A percentile compares a stretch with the other conserved stretches of the same genome.
These are phyloP conservation scores for Lasiodiplodia citricola DNA, from an alignment of 2,329 filamentous ascomycete species.

Conservation along the genomic window DNA sequence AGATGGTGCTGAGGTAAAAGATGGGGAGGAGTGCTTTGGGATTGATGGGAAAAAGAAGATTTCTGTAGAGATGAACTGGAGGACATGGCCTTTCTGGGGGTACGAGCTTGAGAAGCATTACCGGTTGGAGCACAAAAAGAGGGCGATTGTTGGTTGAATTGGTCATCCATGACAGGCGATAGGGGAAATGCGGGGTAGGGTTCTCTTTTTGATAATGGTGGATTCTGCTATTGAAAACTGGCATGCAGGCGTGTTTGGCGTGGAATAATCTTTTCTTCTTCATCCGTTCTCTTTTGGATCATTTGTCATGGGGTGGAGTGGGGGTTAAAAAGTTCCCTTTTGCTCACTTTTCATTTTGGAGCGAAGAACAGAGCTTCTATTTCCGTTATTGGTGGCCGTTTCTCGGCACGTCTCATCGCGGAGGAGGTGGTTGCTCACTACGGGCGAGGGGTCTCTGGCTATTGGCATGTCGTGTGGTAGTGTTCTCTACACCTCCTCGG, in stretches of 20 bases:
- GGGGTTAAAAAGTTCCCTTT: not conserved
- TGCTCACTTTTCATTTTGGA: not conserved
- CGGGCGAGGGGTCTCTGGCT: not conserved
- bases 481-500: too few species aligned
- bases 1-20: conserved; percentile 16
- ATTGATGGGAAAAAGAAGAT: not conserved
- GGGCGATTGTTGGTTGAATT: not conserved
- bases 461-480: not conserved
- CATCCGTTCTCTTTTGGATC: not conserved
- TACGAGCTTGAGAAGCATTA: not conserved
- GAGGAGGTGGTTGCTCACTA: not conserved
- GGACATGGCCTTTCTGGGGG: not conserved
- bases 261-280: not conserved
- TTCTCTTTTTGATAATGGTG: not conserved
- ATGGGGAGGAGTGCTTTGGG: not conserved
- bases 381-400: not conserved
- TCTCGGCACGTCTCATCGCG: not conserved
- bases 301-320: not conserved
- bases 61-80: not conserved
- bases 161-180: not conserved
- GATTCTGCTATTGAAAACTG: not conserved
- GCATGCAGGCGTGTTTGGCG: conserved; percentile 21
- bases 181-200: not conserved
- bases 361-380: not conserved
- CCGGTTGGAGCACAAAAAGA: not conserved